These are phyloP conservation scores for Penicillium angulare DNA, from an alignment of 495 filamentous ascomycete species.

Conservation along the genomic window DNA sequence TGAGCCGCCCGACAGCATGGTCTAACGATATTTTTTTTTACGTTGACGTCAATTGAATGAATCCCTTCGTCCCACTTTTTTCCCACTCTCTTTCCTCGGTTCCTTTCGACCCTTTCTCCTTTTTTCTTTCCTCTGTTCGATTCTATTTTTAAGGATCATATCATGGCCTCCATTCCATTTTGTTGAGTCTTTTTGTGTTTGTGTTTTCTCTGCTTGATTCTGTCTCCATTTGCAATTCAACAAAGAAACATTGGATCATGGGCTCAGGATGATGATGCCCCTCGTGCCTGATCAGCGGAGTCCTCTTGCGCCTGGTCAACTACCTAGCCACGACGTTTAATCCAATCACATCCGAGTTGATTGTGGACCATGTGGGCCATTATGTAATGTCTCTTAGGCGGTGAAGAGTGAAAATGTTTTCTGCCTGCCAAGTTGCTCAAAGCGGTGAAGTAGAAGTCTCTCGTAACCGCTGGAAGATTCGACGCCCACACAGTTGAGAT, in stretches of 20 bases:
- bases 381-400: slow-evolving; percentile 7
- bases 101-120: neutral
- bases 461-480: slow-evolving; percentile 43
- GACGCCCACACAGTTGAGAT: slow-evolving; percentile 23
- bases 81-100: neutral
- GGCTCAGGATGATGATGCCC: neutral
- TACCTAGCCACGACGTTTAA: neutral
- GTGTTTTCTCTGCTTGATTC: neutral
- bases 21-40: neutral
- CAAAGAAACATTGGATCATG: neutral
- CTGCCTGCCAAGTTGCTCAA: slow-evolving; percentile 13
- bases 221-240: too few species aligned
- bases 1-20: slow-evolving; percentile 3
- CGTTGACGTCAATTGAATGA: slow-evolving; percentile 13
- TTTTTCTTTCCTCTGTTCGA: slow-evolving; percentile 1
- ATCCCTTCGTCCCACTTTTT: slow-evolving; percentile 12
- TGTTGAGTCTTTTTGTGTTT: too few species aligned
- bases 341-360: neutral
- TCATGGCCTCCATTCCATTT: neutral
- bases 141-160: slow-evolving; percentile 2
- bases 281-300: neutral
- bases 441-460: slow-evolving; percentile 34
- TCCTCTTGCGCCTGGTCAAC: neutral
- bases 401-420: slow-evolving; percentile 19
- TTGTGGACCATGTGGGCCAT: neutral